These are phyloP conservation scores for Discostella pseudostelligera DNA, from an alignment of 108 stramenopile species.

Conservation along the genomic window DNA sequence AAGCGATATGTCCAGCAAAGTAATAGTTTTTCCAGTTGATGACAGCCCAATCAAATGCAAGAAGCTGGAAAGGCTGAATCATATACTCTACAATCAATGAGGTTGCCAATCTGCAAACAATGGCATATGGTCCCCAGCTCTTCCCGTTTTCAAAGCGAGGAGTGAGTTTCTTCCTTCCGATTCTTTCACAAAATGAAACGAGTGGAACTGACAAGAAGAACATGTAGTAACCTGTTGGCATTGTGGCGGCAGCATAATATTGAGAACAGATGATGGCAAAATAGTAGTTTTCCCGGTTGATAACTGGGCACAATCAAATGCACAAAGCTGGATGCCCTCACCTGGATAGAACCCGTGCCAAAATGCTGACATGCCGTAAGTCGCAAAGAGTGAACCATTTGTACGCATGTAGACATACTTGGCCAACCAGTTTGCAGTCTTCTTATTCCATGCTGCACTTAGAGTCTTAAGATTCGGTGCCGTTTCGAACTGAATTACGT, in stretches of 20 bases:
- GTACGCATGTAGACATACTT: conserved; percentile 96
- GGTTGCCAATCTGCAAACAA: conserved; percentile 66
- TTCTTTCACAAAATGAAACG: conserved; percentile 74
- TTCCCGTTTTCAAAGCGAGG: conserved; percentile 72
- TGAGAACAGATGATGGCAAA: too few species aligned
- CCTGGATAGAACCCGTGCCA: conserved; percentile 99
- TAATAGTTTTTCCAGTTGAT: conserved; percentile 70
- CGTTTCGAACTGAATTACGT: conserved; percentile 91
- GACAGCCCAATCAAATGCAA: conserved; percentile 66
- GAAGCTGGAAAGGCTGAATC: conserved; percentile 76
- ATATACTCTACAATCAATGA: conserved; percentile 75
- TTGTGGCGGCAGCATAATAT: too few species aligned
- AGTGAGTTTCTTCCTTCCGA: conserved; percentile 84
- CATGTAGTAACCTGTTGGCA: conserved; percentile 94
- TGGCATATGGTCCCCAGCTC: conserved; percentile 74
- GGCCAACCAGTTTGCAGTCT: conserved; percentile 91
- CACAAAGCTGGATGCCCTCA: too few species aligned
- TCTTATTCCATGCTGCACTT: conserved; percentile 94
- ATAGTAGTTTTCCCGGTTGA: too few species aligned
- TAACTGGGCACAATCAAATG: too few species aligned
- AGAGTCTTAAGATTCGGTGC: conserved; percentile 81
- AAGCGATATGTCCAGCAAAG: conserved; percentile 80
- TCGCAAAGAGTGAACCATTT: conserved; percentile 72
- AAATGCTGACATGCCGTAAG: conserved; percentile 90
- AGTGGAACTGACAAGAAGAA: conserved; percentile 91